A percentile compares a stretch with the other conserved stretches of the same genome.
Conservation (phyloP, 2,329 filamentous ascomycete species). For the Colletotrichum sp. region DNA sequence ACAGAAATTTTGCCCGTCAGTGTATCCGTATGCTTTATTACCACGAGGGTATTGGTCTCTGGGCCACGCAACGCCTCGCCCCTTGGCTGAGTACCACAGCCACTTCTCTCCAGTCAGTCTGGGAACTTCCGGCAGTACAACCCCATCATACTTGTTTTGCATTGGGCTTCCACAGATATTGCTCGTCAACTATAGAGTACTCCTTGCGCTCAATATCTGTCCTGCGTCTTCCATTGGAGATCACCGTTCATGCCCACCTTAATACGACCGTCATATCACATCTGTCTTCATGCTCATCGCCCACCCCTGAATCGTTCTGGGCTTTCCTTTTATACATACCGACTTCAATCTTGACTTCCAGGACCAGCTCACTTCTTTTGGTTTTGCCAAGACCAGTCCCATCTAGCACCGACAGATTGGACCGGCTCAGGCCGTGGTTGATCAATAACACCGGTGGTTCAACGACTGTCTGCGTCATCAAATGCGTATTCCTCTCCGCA, state of each 20-base stretch:
- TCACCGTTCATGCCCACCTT: background rate
- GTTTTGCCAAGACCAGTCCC: background rate
- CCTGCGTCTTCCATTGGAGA: background rate
- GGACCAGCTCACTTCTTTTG: background rate
- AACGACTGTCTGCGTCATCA: background rate
- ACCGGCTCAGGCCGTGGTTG: background rate
- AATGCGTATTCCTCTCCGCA: background rate
- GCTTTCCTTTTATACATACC: background rate
- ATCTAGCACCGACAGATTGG: background rate
- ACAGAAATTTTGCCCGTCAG: background rate
- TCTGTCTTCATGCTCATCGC: background rate
- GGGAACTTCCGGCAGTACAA: background rate
- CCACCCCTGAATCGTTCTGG: background rate
- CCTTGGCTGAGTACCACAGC: background rate
- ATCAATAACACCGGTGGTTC: background rate
- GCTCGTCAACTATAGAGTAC: background rate
- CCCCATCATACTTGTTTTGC: slow-evolving; percentile 9
- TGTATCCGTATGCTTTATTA: background rate
- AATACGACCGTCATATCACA: slow-evolving; percentile 7
- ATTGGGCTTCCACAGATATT: background rate
- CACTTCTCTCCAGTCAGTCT: background rate
- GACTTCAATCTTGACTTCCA: background rate
- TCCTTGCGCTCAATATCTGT: background rate
- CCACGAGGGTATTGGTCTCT: background rate
- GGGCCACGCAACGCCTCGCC: background rate